phyloP scores from a whole-genome alignment of 2,329 filamentous ascomycete species.

The Pseudocercospora fijiensis region DNA sequence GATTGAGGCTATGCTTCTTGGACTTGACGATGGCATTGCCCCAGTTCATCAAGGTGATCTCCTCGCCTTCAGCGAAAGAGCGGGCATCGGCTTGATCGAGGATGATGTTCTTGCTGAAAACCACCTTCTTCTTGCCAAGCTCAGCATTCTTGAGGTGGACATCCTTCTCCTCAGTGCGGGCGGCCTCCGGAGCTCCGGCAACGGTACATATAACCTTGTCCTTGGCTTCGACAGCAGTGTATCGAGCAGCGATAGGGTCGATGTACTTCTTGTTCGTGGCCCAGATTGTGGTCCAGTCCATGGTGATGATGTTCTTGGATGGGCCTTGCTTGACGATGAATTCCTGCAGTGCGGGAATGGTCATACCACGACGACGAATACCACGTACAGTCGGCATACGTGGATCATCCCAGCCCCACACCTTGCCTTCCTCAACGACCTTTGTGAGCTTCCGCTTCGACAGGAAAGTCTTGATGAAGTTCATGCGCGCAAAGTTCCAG shows the following conservation, averaged over 20 bases:
- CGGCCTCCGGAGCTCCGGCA: slow-evolving; percentile 36
- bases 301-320: slow-evolving; percentile 76
- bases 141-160: slow-evolving; percentile 87
- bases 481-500: slow-evolving; percentile 82
- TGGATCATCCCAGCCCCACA: slow-evolving; percentile 84
- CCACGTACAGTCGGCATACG: slow-evolving; percentile 83
- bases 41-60: slow-evolving; percentile 96
- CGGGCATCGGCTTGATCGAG: slow-evolving; percentile 85
- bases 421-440: slow-evolving; percentile 71
- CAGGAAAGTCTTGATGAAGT: slow-evolving; percentile 78
- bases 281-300: slow-evolving; percentile 72
- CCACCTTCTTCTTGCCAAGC: slow-evolving; percentile 81
- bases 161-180: slow-evolving; percentile 70
- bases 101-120: slow-evolving; percentile 71
- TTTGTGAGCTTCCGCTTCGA: slow-evolving; percentile 86
- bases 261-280: slow-evolving; percentile 56
- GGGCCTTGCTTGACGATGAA: slow-evolving; percentile 84
- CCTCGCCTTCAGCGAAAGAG: slow-evolving; percentile 78
- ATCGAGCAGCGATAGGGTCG: slow-evolving; percentile 50
- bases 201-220: slow-evolving; percentile 57
- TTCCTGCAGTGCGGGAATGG: slow-evolving; percentile 73
- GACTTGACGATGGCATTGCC: slow-evolving; percentile 80
- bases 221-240: slow-evolving; percentile 62
- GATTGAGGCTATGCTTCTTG: slow-evolving; percentile 48
- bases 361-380: slow-evolving; percentile 75